Conservation (phyloP, 495 filamentous ascomycete genomes). For the Hyaloscypha variabilis region DNA sequence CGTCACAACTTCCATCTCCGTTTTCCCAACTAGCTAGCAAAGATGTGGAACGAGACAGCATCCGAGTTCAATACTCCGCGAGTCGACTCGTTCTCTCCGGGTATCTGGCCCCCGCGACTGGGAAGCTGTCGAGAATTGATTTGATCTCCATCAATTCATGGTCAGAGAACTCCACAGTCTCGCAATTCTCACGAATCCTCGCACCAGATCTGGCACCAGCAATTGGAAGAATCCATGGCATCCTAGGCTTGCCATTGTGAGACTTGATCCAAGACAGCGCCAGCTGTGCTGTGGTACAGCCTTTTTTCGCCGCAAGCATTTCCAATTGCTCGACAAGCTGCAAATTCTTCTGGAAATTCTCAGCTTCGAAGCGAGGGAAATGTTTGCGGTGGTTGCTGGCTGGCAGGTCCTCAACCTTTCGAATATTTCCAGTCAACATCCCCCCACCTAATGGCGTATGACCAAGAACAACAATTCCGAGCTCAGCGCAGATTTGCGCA, state of each 20-base stretch:
- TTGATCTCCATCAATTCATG: constrained; percentile 56
- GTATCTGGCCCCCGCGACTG: constrained; percentile 45
- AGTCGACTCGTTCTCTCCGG: constrained; percentile 9
- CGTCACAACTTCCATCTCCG: too few relatives aligned
- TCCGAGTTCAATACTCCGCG: too few relatives aligned
- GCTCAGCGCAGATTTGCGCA: constrained; percentile 68
- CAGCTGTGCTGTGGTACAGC: constrained; percentile 71
- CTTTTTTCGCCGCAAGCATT: constrained; percentile 68
- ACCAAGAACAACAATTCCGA: constrained; percentile 70
- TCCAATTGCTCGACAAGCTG: constrained; percentile 67
- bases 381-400: constrained; percentile 53
- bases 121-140: constrained; percentile 43
- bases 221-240: constrained; percentile 78
- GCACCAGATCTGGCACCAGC: constrained; percentile 63
- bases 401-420: constrained; percentile 60
- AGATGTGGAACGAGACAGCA: too few relatives aligned
- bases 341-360: constrained; percentile 72
- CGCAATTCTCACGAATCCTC: constrained; percentile 52
- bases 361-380: constrained; percentile 67
- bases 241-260: constrained; percentile 50
- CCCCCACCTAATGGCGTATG: constrained; percentile 32
- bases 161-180: constrained; percentile 45
- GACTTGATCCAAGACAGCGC: constrained; percentile 68
- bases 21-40: too few relatives aligned
- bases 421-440: constrained; percentile 59